Conservation (phyloP, 495 filamentous ascomycete genomes). For the Aspergillus heteromorphus region DNA sequence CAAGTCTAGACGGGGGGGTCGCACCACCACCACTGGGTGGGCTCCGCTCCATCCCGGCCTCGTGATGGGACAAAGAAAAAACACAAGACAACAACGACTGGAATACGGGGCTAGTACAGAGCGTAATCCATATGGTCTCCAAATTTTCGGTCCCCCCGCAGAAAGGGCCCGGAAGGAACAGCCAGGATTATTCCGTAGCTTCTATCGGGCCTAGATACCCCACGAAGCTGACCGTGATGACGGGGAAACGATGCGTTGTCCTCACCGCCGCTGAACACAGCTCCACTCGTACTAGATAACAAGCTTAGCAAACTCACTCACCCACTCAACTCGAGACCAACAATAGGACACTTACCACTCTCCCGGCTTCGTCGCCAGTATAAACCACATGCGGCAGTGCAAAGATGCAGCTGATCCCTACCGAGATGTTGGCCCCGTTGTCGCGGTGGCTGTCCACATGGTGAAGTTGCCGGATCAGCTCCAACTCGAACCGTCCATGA, state of each 20-base stretch:
- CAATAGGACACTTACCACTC: slow-evolving; percentile 62
- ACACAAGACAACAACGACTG: no score
- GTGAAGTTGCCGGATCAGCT: slow-evolving; percentile 71
- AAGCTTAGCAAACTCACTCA: slow-evolving; percentile 13
- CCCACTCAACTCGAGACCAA: neutral
- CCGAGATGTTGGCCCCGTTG: slow-evolving; percentile 67
- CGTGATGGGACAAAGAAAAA: no score
- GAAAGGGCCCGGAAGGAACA: no score
- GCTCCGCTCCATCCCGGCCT: no score
- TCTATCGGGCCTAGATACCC: neutral
- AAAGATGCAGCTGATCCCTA: slow-evolving; percentile 81
- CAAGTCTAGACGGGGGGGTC: no score
- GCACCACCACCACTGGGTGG: no score
- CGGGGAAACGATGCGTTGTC: neutral
- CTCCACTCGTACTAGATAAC: slow-evolving; percentile 76
- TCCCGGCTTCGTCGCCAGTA: slow-evolving; percentile 85
- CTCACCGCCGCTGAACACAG: slow-evolving; percentile 58
- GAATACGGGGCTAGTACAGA: no score
- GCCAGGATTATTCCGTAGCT: no score
- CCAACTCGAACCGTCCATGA: slow-evolving; percentile 51
- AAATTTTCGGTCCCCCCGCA: no score
- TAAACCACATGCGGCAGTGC: slow-evolving; percentile 82
- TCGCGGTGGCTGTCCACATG: slow-evolving; percentile 71
- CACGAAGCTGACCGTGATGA: neutral
- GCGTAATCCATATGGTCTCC: no score